Conservation (phyloP, 2,329 filamentous ascomycete genomes). For the Cordyceps cicadae region DNA sequence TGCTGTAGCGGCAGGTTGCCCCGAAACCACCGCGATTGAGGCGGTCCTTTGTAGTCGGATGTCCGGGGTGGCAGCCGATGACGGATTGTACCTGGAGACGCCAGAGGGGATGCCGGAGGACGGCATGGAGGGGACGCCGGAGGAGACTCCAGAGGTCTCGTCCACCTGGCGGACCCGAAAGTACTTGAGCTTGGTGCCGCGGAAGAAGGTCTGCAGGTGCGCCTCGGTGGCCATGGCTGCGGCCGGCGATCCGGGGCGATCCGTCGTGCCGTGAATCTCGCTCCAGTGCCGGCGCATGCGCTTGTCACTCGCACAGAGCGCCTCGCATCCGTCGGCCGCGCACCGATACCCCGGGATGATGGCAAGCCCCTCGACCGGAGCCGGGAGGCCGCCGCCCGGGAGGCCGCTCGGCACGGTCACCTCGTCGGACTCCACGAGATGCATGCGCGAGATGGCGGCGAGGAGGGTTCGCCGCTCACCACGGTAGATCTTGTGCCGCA, state of each 20-base stretch:
- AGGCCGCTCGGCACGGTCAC: constrained; percentile 18
- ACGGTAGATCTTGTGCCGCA: constrained; percentile 30
- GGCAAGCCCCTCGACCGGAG: constrained; percentile 21
- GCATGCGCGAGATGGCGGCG: constrained; percentile 17
- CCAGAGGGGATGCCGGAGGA: too few species aligned
- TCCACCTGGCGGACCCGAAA: constrained; percentile 22
- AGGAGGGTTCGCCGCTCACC: constrained; percentile 22
- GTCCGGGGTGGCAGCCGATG: background rate
- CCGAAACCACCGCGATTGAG: background rate
- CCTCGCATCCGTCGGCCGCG: constrained; percentile 18
- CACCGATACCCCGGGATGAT: constrained; percentile 24
- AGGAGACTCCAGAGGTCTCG: too few species aligned
- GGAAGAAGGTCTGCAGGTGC: constrained; percentile 29
- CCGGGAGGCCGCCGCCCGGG: constrained; percentile 6
- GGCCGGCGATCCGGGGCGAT: constrained; percentile 8
- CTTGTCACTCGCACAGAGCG: constrained; percentile 25
- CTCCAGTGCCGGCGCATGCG: constrained; percentile 27
- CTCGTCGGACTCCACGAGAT: constrained; percentile 24
- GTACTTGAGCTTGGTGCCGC: constrained; percentile 28
- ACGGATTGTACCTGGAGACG: background rate
- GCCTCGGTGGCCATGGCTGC: constrained; percentile 15
- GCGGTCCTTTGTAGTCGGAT: background rate
- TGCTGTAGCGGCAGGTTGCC: too few species aligned
- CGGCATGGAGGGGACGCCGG: background rate
- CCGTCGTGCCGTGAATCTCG: constrained; percentile 18